These are phyloP conservation scores for Cordyceps javanica DNA, from an alignment of 2,329 filamentous ascomycete genomes.

Conservation along the genomic window DNA sequence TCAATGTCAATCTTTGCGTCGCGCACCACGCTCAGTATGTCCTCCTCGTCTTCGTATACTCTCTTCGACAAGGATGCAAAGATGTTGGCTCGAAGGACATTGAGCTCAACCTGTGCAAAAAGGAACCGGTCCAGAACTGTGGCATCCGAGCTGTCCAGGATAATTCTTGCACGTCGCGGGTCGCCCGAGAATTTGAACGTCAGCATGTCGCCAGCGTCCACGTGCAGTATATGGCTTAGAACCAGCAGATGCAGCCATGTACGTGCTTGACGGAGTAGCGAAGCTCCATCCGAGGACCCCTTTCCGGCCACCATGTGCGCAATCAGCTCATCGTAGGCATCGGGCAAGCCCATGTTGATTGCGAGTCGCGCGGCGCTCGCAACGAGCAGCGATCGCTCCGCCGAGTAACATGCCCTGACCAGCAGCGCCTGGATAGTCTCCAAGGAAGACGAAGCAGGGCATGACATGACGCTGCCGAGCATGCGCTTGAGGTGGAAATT, in stretches of 20 bases:
- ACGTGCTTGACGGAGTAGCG: conserved; percentile 36
- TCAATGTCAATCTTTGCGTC: conserved; percentile 42
- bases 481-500: conserved; percentile 36
- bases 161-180: conserved; percentile 37
- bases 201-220: conserved; percentile 29
- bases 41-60: conserved; percentile 24
- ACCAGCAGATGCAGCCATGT: conserved; percentile 49
- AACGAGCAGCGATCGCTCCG: conserved; percentile 44
- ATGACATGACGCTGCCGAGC: conserved; percentile 32
- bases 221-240: conserved; percentile 42
- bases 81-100: conserved; percentile 27
- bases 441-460: conserved; percentile 25
- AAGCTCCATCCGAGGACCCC: not conserved
- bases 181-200: conserved; percentile 32
- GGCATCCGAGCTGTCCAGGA: conserved; percentile 36
- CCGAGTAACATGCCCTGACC: conserved; percentile 45
- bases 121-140: conserved; percentile 44
- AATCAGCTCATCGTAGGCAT: conserved; percentile 34
- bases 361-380: conserved; percentile 46
- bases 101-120: conserved; percentile 44
- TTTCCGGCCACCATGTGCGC: conserved; percentile 12
- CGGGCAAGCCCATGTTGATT: conserved; percentile 39
- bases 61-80: conserved; percentile 27
- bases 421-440: conserved; percentile 48
- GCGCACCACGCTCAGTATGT: conserved; percentile 33